Evolutionary conservation across 1,284 basidiomycete genomes (phyloP).

Genomic region (Cryptococcus maquisensis): DNA sequence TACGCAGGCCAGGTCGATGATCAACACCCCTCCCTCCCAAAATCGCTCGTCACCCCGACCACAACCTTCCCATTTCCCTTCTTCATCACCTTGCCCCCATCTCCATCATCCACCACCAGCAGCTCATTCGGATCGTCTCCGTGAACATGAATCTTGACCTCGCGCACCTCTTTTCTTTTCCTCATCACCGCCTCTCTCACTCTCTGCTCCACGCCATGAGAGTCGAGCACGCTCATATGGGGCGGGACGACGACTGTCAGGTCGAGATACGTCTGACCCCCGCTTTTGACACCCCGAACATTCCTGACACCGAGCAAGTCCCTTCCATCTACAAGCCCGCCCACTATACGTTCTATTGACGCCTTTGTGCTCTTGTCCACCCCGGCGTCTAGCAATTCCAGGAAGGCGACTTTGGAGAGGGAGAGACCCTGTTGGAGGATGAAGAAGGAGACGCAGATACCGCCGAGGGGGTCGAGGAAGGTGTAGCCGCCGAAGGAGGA

Average conservation of each 20-base stretch:
- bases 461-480: constrained; percentile 85
- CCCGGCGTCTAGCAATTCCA: constrained; percentile 80
- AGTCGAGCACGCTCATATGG: constrained; percentile 58
- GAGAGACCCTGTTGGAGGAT: constrained; percentile 80
- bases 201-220: constrained; percentile 59
- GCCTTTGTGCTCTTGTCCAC: constrained; percentile 60
- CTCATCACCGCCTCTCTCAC: constrained; percentile 62
- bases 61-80: constrained; percentile 21
- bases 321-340: constrained; percentile 54
- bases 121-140: constrained; percentile 23
- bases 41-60: constrained; percentile 24
- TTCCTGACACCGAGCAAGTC: constrained; percentile 58
- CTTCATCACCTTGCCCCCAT: neutral
- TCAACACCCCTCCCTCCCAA: constrained; percentile 34
- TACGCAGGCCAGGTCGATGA: no score
- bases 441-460: constrained; percentile 80
- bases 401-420: constrained; percentile 67
- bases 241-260: constrained; percentile 62
- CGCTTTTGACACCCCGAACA: constrained; percentile 71
- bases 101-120: neutral
- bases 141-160: constrained; percentile 69
- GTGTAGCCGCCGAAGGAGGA: constrained; percentile 77
- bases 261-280: constrained; percentile 51
- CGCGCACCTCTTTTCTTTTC: constrained; percentile 66
- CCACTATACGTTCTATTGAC: constrained; percentile 56